These are phyloP conservation scores for Talaromyces sp. DNA, from an alignment of 2,329 filamentous ascomycete species.

Conservation along the genomic window DNA sequence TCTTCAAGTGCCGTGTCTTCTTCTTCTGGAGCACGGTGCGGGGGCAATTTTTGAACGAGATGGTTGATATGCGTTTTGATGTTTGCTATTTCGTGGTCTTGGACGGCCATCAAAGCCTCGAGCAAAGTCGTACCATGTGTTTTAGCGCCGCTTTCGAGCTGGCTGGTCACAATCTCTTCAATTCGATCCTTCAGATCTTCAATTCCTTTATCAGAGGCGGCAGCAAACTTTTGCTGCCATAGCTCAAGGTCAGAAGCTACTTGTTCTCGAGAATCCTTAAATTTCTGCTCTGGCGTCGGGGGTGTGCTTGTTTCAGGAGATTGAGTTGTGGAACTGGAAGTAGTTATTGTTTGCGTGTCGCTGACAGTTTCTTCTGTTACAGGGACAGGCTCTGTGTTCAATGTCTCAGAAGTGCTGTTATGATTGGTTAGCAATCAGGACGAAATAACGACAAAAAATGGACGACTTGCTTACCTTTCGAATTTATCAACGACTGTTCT, in stretches of 20 bases:
- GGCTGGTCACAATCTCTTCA: constrained; percentile 65
- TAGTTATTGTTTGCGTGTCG: neutral
- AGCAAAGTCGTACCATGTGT: constrained; percentile 49
- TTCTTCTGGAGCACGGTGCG: constrained; percentile 52
- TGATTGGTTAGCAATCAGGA: constrained; percentile 7
- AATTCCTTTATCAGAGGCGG: constrained; percentile 78
- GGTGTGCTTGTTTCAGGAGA: constrained; percentile 23
- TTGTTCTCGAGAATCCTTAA: constrained; percentile 50
- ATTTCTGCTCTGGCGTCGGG: constrained; percentile 42
- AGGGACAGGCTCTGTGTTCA: constrained; percentile 6
- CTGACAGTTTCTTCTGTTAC: constrained; percentile 13
- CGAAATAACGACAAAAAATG: neutral
- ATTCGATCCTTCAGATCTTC: constrained; percentile 62
- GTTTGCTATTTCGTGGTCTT: constrained; percentile 58
- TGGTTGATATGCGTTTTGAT: constrained; percentile 65
- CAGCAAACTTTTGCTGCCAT: constrained; percentile 86
- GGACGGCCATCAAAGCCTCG: constrained; percentile 62
- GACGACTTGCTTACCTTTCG: constrained; percentile 36
- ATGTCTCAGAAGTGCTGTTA: neutral
- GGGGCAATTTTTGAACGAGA: constrained; percentile 52
- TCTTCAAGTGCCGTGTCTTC: constrained; percentile 50
- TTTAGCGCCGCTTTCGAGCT: constrained; percentile 61
- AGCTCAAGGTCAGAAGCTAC: constrained; percentile 73
- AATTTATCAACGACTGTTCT: constrained; percentile 55
- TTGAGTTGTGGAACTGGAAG: constrained; percentile 21